Base-by-base conservation (phyloP, 768 basidiomycete genomes). In the Termitomyces sp. region DNA sequence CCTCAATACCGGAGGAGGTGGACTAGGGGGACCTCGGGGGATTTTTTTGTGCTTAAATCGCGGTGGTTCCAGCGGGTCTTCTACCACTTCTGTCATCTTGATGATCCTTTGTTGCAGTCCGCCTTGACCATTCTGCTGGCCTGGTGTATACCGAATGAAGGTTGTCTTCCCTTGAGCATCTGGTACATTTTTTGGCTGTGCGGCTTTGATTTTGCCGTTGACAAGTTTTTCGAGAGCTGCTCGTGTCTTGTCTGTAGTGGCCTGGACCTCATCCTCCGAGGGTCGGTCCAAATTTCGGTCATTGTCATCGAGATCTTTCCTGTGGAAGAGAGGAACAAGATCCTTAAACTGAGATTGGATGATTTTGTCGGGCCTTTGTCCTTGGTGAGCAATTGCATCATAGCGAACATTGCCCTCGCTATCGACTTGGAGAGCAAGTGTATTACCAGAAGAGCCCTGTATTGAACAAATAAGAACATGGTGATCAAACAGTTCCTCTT, bases 41-140 rank as follows among this genome's bases (percentile, higher is more conserved):
- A 99, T 97, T 76, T 99, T 99, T 78, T 98, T 98, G 70, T 96
- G 93, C 69, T 98, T 99, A 76, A 98, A 98, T 43, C 92, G 79
- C 18, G 97, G 93, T 9, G 97, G 97, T 67, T 98, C 97, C 59
- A 99, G 69, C 1, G 97, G 97, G 69, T 99, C 97, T 72, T 99
- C 97, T 5, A 94, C 92, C 11, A 98, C 90, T 60, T 96, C 94
- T 10, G 94, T 86, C 95, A 99, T 98, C 71, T 99, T 99, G 72
- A 99, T 98, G 63, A 99, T 98, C 53, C 96, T 77, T 69, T 99
- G 97, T 68, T 95, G 90, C 64, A 94, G 68, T 5, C 83, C 88
- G 7, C 67, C 71, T 25, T 79, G 75, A 36, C 83, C 84, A 60
- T 79, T 81, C 68, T 94, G 91, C 64, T 94, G 92, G 9, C 93